Evolutionary conservation across 352 stramenopile genomes (phyloP), one percentile per base, ranked within the genome.

Genomic region (Aphanomyces euteiches): DNA sequence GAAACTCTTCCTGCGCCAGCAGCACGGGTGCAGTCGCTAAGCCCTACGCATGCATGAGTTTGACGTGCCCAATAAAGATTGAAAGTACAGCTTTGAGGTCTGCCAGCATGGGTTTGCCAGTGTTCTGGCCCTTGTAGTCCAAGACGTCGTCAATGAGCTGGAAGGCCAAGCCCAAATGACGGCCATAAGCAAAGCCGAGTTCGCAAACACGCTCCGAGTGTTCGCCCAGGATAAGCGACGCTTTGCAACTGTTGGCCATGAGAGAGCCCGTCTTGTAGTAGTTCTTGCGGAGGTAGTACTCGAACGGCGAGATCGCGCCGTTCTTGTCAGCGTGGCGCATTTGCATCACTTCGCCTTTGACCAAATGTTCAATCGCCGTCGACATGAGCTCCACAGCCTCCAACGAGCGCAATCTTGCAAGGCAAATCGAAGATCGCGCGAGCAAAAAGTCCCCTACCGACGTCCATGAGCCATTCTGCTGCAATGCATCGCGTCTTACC

Each of bases 291-390:
- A 99, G 77, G 76, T 99, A 99, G 68, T 95, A 96, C 80, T 98
- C 92, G 40, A 99, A 96, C 15, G 90, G 86, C 47, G 82, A 79
- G 63, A 95, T 91, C 50, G 83, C 77, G 43, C 80, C 75, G 43
- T 75, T 76, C 8, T 77, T 78, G 72, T 90, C 81, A 4, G 80
- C 83, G 68, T 93, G 82, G 76, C 98, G 98, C 81, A 99, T 95
- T 81, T 99, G 97, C 97, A 99, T 99, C 73, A 99, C 98, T 77
- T 99, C 97, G 47, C 97, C 97, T 74, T 98, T 97, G 45, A 99
- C 97, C 38, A 99, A 79, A 79, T 99, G 96, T 79, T 99, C 97
- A 73, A 99, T 99, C 48, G 97, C 93, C 4, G 95, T 98, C 39
- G 94, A 98, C 88, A 99, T 98, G 66, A 98, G 89, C 81, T 99